Evolutionary conservation across 371 early-diverging fungal species (phyloP).

Genomic region (Rhizopus stolonifer): DNA sequence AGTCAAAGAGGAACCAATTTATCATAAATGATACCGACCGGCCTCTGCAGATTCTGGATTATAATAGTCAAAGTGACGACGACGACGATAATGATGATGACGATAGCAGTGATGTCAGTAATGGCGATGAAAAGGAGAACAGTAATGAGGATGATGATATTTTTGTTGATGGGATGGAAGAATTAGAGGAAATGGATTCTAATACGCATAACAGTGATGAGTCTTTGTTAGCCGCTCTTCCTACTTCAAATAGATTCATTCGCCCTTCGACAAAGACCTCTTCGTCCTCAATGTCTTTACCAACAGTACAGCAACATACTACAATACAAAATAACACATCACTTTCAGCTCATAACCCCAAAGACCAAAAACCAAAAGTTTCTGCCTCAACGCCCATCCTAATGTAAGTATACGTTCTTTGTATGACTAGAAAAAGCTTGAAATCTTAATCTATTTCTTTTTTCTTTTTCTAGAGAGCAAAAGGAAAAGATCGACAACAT

Average conservation of each 20-base stretch:
- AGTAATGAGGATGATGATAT: slow-evolving; percentile 26
- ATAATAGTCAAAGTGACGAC: slow-evolving; percentile 22
- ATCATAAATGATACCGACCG: slow-evolving; percentile 35
- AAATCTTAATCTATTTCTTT: background rate
- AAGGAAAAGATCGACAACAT: background rate
- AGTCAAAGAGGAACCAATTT: slow-evolving; percentile 1
- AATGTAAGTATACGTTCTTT: background rate
- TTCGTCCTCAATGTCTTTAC: background rate
- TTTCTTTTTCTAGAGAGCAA: background rate
- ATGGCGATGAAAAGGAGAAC: slow-evolving; percentile 43
- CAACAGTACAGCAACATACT: background rate
- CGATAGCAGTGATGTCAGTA: slow-evolving; percentile 32
- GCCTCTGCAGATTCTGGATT: slow-evolving; percentile 26
- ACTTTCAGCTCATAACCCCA: background rate
- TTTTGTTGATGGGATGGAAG: slow-evolving; percentile 39
- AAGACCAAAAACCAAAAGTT: background rate
- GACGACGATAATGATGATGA: slow-evolving; percentile 36
- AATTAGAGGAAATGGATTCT: slow-evolving; percentile 6
- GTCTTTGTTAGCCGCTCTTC: background rate
- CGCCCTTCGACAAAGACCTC: background rate
- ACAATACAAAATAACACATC: background rate
- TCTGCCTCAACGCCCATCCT: background rate
- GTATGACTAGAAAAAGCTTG: background rate
- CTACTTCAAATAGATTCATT: background rate
- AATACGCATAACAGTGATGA: background rate